Base-by-base conservation (phyloP, 805 yeast species). In the Kregervanrija fluxuum region DNA sequence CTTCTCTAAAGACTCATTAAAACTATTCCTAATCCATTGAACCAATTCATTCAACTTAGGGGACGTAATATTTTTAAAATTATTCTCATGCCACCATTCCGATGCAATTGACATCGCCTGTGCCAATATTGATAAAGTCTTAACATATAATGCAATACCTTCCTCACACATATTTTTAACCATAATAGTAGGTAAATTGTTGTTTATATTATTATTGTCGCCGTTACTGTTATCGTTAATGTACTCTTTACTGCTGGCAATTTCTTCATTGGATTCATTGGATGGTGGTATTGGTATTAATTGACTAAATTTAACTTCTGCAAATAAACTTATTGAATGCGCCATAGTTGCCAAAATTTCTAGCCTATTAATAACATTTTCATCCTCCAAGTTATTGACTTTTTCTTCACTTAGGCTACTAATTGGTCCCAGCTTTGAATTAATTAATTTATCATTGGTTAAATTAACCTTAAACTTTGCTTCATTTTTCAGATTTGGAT, bases 21-120 rank as follows among this genome's bases (percentile, higher is more conserved):
- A 91, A 49, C 80, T 75, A 46, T 83, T 89, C 47, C 98, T 74
- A 8, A 87, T 81, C 96, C 96, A 89, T 65, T 93, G 97, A 11
- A 89, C 95, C 39, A 85, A 68, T 56, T 74, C 79, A 59, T 82
- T 82, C 54, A 84, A 65, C 47, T 73, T 70, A 12, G 73, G 64
- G 5, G 64, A 60, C 2, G 67, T 69, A 46, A 60, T 46, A 30
- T 58, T 56, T 38, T 57, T 53, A 12, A 53, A 45, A 28, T 56
- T 60, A 47, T 73, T 66, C 32, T 68, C 69, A 48, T 77, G 74
- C 98, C 98, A 93, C 97, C 98, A 93, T 11, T 74, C 81, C 37
- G 90, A 79, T 1, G 96, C 95, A 35, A 80, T 62, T 41, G 79
- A 74, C 95, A 91, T 90, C 0, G 96, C 95, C 48, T 74, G 79